Evolutionary conservation across 192 early-diverging fungal genomes (phyloP), one percentile per base, ranked within the genome.

Genomic region (Linnemannia schmuckeri): DNA sequence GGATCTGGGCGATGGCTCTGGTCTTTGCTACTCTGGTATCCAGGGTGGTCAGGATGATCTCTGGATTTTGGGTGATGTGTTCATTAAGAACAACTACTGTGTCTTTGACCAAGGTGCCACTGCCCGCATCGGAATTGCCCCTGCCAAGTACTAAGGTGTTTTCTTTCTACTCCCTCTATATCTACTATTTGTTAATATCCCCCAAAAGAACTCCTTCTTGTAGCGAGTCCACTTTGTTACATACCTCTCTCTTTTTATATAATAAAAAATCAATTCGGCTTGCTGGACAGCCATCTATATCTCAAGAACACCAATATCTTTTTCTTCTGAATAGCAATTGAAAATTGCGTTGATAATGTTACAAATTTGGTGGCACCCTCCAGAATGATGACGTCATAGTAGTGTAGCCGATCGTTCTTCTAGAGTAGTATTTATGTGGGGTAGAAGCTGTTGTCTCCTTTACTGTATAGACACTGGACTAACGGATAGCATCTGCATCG

Each of bases 31-130:
- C 75, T 80, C 74, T 49, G 82, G 88, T 30, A 57, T 83, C 35
- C 71, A 74, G 38, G 82, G 82, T 55, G 61, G 72, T 35, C 68
- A 79, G 68, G 72, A 85, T 18, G 68, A 74, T 42, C 80, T 89
- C 57, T 80, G 80, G n/a, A 95, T 95, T 54, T 75, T 95, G 20
- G 94, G 94, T 66, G 93, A 93, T 82, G 89, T 92, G 30, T 94
- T 94, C 83, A 77, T 94, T 70, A 92, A 92, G 79, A 92, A 93
- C 55, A 91, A 92, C 82, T 94, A 94, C 74, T 88, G 91, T 30
- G 91, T 93, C 70, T 94, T 93, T 76, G 88, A 93, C 49, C 92
- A 93, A 18, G 89, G 88, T 35, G 75, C 88, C 38, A 63, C 76
- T 47, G 83, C 90, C 20, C 85, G 87, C 41, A 89, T 94, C 30